phyloP scores from a whole-genome alignment of 768 basidiomycete genomes.

The Tricholoma sp. region DNA sequence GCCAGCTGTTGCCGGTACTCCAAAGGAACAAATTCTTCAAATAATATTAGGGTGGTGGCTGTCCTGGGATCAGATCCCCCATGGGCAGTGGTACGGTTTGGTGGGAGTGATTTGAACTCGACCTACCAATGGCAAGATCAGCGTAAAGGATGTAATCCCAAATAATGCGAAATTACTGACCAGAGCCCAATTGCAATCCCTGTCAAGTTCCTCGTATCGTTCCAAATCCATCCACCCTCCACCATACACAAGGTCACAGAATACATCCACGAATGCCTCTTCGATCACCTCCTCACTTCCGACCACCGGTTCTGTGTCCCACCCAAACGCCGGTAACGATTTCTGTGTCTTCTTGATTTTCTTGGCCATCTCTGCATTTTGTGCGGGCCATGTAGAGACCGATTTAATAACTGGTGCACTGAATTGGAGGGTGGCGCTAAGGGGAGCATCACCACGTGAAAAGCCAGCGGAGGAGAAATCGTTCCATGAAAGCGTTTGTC shows the following conservation, averaged over 20 bases:
- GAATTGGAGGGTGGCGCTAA: constrained; percentile 83
- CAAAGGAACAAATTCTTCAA: constrained; percentile 90
- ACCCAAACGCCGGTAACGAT: constrained; percentile 78
- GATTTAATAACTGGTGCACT: constrained; percentile 38
- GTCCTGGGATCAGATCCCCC: constrained; percentile 63
- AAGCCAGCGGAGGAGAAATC: constrained; percentile 87
- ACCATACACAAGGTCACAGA: constrained; percentile 76
- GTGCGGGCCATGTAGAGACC: constrained; percentile 69
- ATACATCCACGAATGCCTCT: constrained; percentile 85
- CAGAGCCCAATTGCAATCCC: constrained; percentile 90
- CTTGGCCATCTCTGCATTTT: constrained; percentile 65
- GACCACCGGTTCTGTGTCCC: constrained; percentile 84
- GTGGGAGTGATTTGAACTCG: constrained; percentile 78
- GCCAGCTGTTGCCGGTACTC: constrained; percentile 81
- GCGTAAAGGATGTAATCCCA: not conserved
- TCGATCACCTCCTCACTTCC: constrained; percentile 81
- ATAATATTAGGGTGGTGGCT: constrained; percentile 66
- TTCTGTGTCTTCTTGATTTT: constrained; percentile 85
- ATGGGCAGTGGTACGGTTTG: constrained; percentile 28
- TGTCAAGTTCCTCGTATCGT: constrained; percentile 65
- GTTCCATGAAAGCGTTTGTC: constrained; percentile 83
- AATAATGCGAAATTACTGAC: constrained; percentile 39
- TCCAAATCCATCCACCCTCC: constrained; percentile 83
- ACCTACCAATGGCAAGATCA: constrained; percentile 41
- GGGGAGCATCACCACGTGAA: constrained; percentile 66